Evolutionary conservation across 208 protist species (phyloP), one percentile per base, ranked within the genome.

Genomic region (Naegleria fowleri): DNA sequence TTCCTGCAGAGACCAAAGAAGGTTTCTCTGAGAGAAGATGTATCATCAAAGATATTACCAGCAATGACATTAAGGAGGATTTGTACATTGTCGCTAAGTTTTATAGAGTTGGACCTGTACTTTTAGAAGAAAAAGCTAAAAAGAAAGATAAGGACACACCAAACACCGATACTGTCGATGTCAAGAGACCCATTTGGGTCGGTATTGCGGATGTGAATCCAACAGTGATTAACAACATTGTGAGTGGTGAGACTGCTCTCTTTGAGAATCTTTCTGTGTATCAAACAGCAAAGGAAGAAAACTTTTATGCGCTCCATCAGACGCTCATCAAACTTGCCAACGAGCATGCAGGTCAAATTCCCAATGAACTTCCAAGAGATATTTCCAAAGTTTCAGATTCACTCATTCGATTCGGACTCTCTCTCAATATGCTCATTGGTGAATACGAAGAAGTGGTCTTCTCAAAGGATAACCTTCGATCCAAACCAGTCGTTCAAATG

Each of bases 61-160:
- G 39, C 29, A 51, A 48, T 41, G 83, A 87, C 29, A 52, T 87
- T 51, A 51, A 52, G 36, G 40, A 25, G 5, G 41, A 87, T 25
- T 51, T 87, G 83, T 51, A 87, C 83, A n/a, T 87, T 25, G 83
- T 87, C 52, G 29, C 29, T 16, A 87, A 39, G 38, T 40, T 87
- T 13, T 87, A 87, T 48, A 22, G 83, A 29, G 5, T 41, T 51
- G 83, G 83, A 87, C 40, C 15, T 40, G 40, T 87, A 15, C 38
- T 87, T 15, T 25, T 25, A 41, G 41, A 87, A 16, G 41, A 29
- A 41, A 87, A 87, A 38, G 15, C 40, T 0, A 22, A 87, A 48
- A 40, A 19, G 29, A 36, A 86, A 40, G 38, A 86, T 40, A 40
- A 52, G 22, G 22, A 33, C 3, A 22, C 36, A 29, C 9, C 2